phyloP scores from a whole-genome alignment of 768 basidiomycete species.

The Pleurotus salmoneostramineus region DNA sequence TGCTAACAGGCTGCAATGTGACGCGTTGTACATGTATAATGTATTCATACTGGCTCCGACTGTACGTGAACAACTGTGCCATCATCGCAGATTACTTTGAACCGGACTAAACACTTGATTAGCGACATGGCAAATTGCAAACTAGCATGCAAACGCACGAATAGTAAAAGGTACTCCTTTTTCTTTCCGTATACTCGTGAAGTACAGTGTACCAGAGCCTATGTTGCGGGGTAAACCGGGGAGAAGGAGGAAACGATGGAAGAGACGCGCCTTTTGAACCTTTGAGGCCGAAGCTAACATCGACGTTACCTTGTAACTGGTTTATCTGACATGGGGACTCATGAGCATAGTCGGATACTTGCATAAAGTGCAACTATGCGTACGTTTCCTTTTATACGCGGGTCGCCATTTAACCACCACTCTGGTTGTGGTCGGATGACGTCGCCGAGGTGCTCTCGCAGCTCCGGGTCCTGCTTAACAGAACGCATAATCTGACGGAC shows the following conservation, averaged over 20 bases:
- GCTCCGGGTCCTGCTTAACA: constrained; percentile 45
- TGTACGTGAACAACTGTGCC: constrained; percentile 46
- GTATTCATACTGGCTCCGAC: background rate
- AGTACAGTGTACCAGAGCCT: constrained; percentile 78
- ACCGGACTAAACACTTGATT: constrained; percentile 44
- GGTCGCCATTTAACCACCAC: constrained; percentile 78
- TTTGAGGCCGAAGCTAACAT: constrained; percentile 71
- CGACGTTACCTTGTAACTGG: constrained; percentile 71
- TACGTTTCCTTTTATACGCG: constrained; percentile 66
- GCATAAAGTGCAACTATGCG: constrained; percentile 18
- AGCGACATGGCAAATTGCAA: background rate
- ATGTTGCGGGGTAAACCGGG: background rate
- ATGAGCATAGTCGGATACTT: background rate
- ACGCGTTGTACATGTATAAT: background rate
- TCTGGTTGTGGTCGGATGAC: constrained; percentile 61
- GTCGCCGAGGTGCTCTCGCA: constrained; percentile 57
- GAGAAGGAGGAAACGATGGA: background rate
- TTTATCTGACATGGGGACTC: constrained; percentile 50
- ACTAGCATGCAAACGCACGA: constrained; percentile 40
- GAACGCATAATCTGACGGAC: constrained; percentile 62
- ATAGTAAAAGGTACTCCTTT: constrained; percentile 71
- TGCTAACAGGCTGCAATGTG: too few relatives aligned
- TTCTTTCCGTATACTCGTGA: constrained; percentile 75
- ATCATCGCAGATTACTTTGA: constrained; percentile 63
- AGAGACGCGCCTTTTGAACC: constrained; percentile 57